Evolutionary conservation across 2,329 filamentous ascomycete genomes (phyloP).

Genomic region (Colletotrichum gloeosporioides): DNA sequence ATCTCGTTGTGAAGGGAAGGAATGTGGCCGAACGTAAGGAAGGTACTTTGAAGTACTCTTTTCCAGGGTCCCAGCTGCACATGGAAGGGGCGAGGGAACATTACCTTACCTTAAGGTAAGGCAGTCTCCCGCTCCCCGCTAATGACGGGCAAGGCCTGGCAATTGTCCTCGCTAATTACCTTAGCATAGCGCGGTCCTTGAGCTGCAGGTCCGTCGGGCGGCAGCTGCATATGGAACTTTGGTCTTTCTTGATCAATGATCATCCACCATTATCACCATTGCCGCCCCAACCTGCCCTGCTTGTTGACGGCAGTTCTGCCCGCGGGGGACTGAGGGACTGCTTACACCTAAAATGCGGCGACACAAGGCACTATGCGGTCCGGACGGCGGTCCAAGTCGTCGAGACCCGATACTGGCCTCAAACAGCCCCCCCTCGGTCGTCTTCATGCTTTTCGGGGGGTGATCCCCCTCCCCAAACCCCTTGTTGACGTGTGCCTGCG

Average conservation of each 20-base stretch:
- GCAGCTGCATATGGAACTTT: neutral
- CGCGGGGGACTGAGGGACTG: neutral
- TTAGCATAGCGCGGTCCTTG: neutral
- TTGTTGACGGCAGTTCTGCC: neutral
- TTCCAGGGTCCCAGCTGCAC: slow-evolving; percentile 8
- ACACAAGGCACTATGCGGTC: neutral
- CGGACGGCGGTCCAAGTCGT: neutral
- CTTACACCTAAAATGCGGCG: neutral
- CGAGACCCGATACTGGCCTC: slow-evolving; percentile 16
- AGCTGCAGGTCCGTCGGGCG: neutral
- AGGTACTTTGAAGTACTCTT: neutral
- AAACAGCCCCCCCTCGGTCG: slow-evolving; percentile 14
- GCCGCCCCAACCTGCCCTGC: neutral
- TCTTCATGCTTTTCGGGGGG: neutral
- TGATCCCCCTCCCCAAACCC: neutral
- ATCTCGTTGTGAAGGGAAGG: neutral
- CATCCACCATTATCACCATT: neutral
- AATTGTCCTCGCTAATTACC: neutral
- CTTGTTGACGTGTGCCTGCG: neutral
- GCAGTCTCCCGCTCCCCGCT: neutral
- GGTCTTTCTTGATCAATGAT: neutral
- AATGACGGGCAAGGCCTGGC: neutral
- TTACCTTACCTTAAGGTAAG: neutral
- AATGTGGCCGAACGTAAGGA: neutral
- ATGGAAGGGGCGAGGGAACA: neutral